phyloP scores from a whole-genome alignment of 352 stramenopile species.

The Aphanomyces invadans region DNA sequence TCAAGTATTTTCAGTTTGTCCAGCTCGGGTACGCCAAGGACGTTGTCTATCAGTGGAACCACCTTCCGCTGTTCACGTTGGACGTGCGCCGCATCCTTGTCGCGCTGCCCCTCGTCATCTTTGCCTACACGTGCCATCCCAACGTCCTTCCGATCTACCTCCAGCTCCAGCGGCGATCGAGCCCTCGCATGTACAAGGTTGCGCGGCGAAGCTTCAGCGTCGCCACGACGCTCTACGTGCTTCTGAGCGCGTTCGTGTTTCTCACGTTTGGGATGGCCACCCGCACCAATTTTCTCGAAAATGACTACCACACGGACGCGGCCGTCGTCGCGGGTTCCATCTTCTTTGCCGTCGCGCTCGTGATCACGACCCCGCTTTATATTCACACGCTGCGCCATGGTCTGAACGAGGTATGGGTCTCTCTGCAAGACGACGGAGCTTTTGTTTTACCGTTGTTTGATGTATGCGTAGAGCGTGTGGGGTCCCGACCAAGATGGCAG shows the following conservation, averaged over 20 bases:
- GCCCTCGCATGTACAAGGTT: slow-evolving; percentile 81
- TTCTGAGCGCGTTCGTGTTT: slow-evolving; percentile 76
- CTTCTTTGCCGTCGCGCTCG: slow-evolving; percentile 74
- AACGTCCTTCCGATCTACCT: slow-evolving; percentile 86
- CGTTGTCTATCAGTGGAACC: slow-evolving; percentile 64
- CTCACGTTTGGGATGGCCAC: slow-evolving; percentile 77
- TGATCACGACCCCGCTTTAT: slow-evolving; percentile 78
- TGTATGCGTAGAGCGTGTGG: slow-evolving; percentile 22
- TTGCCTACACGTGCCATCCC: slow-evolving; percentile 82
- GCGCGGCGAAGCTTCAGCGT: slow-evolving; percentile 61
- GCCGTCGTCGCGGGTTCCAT: slow-evolving; percentile 60
- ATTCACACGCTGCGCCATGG: slow-evolving; percentile 80
- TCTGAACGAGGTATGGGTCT: slow-evolving; percentile 48
- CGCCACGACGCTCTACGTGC: slow-evolving; percentile 59
- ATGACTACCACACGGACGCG: slow-evolving; percentile 72
- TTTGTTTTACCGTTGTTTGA: no score
- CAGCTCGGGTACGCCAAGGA: slow-evolving; percentile 49
- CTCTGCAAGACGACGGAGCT: no score
- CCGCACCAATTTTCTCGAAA: slow-evolving; percentile 80
- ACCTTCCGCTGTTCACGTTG: slow-evolving; percentile 70
- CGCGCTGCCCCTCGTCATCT: slow-evolving; percentile 77
- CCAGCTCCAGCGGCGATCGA: slow-evolving; percentile 79
- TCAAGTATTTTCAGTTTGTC: slow-evolving; percentile 87
- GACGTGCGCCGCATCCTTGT: slow-evolving; percentile 49
- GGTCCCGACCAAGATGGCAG: slow-evolving; percentile 31